These are phyloP conservation scores for Starmera caribaea DNA, from an alignment of 805 yeast genomes.

Conservation along the genomic window DNA sequence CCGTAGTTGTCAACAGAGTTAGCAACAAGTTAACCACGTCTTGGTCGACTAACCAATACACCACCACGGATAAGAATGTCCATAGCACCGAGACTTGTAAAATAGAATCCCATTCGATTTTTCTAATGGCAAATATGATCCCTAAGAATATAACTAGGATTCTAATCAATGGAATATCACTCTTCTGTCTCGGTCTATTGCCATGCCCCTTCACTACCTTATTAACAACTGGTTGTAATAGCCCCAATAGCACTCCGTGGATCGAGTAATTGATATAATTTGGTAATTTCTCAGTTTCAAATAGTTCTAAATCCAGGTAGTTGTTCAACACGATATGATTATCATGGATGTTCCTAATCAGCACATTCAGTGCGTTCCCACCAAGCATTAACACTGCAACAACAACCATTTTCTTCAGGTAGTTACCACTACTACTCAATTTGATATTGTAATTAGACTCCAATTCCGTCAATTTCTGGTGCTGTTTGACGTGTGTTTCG, in stretches of 20 bases:
- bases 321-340: constrained; percentile 30
- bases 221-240: constrained; percentile 36
- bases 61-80: constrained; percentile 29
- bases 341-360: constrained; percentile 42
- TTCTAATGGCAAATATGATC: constrained; percentile 58
- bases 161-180: constrained; percentile 19
- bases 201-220: too few species aligned
- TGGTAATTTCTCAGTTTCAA: constrained; percentile 5
- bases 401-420: constrained; percentile 1
- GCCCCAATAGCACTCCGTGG: constrained; percentile 54
- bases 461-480: too few species aligned
- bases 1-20: too few species aligned
- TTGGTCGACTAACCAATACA: too few species aligned
- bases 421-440: too few species aligned
- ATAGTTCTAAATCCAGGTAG: too few species aligned
- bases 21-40: too few species aligned
- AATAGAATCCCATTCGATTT: constrained; percentile 58
- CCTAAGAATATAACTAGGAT: constrained; percentile 58
- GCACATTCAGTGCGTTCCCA: constrained; percentile 44
- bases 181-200: too few species aligned
- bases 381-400: constrained; percentile 25
- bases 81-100: constrained; percentile 57
- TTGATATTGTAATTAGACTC: too few species aligned
- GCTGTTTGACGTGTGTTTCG: too few species aligned
- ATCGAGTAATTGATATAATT: constrained; percentile 26